Evolutionary conservation across 2,329 filamentous ascomycete genomes (phyloP).

Genomic region (Pseudocercospora cruenta): DNA sequence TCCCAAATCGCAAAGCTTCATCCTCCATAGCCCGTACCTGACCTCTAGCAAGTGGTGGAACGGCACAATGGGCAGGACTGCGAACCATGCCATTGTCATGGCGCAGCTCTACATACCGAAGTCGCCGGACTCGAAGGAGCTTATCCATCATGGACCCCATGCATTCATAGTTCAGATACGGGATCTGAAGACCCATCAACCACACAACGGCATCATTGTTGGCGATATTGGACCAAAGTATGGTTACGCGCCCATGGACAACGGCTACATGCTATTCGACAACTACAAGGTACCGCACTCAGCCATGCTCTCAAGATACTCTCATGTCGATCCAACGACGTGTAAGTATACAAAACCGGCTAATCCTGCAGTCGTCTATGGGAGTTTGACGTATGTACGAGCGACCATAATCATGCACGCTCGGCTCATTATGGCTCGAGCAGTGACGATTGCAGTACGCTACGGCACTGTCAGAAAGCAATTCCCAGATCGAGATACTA

Average conservation of each 20-base stretch:
- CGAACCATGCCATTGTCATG: conserved; percentile 60
- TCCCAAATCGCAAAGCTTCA: conserved; percentile 49
- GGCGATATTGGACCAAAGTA: conserved; percentile 62
- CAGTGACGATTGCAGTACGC: conserved; percentile 57
- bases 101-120: conserved; percentile 55
- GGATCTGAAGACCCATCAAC: conserved; percentile 52
- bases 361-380: conserved; percentile 55
- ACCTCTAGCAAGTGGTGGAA: conserved; percentile 62
- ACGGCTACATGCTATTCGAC: conserved; percentile 59
- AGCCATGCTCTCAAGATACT: conserved; percentile 56
- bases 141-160: conserved; percentile 55
- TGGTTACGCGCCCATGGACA: conserved; percentile 57
- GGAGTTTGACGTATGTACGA: conserved; percentile 54
- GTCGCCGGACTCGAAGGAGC: conserved; percentile 34
- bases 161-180: conserved; percentile 58
- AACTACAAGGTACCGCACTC: conserved; percentile 52
- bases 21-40: conserved; percentile 56
- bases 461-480: conserved; percentile 56
- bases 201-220: conserved; percentile 53
- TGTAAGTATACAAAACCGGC: conserved; percentile 51
- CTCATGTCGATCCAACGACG: conserved; percentile 51
- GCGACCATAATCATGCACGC: conserved; percentile 55
- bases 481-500: conserved; percentile 54
- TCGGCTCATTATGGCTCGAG: conserved; percentile 55
- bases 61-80: conserved; percentile 56